Evolutionary conservation across 202 grass and related monocot genomes (phyloP), one percentile per base, ranked within the genome.

Genomic region (Dendrocalamus latiflorus): DNA sequence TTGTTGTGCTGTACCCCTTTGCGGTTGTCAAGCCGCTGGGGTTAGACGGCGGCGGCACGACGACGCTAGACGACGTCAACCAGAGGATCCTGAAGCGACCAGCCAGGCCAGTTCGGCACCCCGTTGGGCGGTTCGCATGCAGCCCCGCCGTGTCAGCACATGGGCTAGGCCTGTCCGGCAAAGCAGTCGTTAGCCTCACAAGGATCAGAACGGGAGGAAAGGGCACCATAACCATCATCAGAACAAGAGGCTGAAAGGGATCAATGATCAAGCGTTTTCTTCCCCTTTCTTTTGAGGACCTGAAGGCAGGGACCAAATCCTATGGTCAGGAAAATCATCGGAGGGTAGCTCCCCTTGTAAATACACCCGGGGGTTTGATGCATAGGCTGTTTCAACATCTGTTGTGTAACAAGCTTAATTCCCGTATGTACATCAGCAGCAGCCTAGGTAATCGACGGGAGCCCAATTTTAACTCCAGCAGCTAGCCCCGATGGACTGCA

Each of bases 171-270:
- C 84, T 94, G 26, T 99, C 96, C 51, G 96, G 96, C 7, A 99
- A 96, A 22, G 84, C 91, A 3, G 83, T 99, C 9, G 91, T 94
- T 22, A 94, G 93, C 91, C 80, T 99, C 5, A 87, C 91, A 7
- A 95, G 82, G 89, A 99, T 99, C 85, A 94, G 86, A 28, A 99
- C 96, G 0, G 86, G 83, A 70, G 96, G 89, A n/a, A 93, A 77
- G 74, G 96, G 96, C 55, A 96, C 93, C 22, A 89, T 99, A 36
- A 99, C 93, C 41, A 92, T 99, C 74, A 86, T 99, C 21, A 90
- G 96, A 79, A 99, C 96, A 51, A 94, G 74, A 89, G 91, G 84
- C 37, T 98, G 65, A 94, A 94, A 20, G 15, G 4, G 9, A 47
- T 14, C 26, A 11, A 25, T 18, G 5, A 18, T 26, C 44, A 5